Evolutionary conservation across 768 basidiomycete genomes (phyloP), one percentile per base, ranked within the genome.

Genomic region (Paxillus rubicundulus): DNA sequence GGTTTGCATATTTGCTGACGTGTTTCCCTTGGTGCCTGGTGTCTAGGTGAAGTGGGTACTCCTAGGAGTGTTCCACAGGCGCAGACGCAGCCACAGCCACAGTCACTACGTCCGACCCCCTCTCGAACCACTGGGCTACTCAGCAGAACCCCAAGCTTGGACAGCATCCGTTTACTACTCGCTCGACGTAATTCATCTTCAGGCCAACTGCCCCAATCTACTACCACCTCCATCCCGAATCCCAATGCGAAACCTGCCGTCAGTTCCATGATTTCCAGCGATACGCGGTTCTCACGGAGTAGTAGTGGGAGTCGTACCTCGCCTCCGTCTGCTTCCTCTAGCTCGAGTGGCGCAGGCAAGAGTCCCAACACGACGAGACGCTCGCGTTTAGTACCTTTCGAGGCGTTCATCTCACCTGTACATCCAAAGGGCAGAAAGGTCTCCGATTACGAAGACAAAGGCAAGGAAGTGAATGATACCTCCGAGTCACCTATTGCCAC

Each of bases 351-450:
- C 37, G 37, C 37, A 8, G n/a, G 37, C 37, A 38, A 38, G 17
- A 38, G 21, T 17, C 42, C 20, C 50, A 20, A 48, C 28, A 45
- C 46, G 49, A 21, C 55, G 32, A 18, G n/a, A 18, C 42, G 41
- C 4, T 4, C 9, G 1, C 3, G 54, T 17, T 34, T 37, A 12
- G 18, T 49, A 9, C 52, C 60, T 7, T 67, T 66, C 9, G 53
- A 61, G 28, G 57, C 48, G 6, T 67, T 63, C 41, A 65, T 66
- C 9, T 67, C 65, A 14, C 60, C 60, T 4, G 40, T 34, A 9
- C 50, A 46, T 12, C 10, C 21, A 1, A 49, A 36, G 16, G n/a
- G 27, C n/a, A 12, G 4, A 20, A n/a, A 33, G 6, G n/a, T 9
- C 27, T 33, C 30, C 13, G 14, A 28, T 2, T 24, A 7, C 39